phyloP scores from a whole-genome alignment of 2,329 filamentous ascomycete species.

The Penicillium hordei region DNA sequence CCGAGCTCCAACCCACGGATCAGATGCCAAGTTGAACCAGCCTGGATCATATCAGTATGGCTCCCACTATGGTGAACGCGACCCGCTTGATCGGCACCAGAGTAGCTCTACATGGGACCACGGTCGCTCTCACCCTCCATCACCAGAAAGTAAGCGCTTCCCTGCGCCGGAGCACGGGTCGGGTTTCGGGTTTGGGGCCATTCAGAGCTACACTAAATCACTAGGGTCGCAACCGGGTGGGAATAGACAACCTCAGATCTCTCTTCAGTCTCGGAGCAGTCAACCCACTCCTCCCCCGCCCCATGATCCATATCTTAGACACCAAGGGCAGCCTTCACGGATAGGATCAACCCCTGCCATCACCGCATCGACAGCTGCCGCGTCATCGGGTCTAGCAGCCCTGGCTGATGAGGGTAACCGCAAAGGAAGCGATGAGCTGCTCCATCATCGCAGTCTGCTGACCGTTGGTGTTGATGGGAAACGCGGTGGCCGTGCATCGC shows the following conservation, averaged over 20 bases:
- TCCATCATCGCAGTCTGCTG: constrained; percentile 67
- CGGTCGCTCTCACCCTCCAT: constrained; percentile 38
- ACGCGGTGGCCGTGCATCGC: constrained; percentile 79
- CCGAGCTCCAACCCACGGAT: constrained; percentile 29
- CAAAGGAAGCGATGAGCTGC: constrained; percentile 55
- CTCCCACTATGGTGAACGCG: constrained; percentile 36
- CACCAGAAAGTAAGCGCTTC: constrained; percentile 41
- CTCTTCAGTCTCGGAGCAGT: constrained; percentile 35
- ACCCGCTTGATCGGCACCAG: constrained; percentile 31
- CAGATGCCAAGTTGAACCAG: constrained; percentile 31
- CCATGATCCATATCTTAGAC: constrained; percentile 34
- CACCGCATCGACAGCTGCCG: constrained; percentile 27
- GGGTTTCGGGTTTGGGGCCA: constrained; percentile 41
- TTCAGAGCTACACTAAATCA: constrained; percentile 45
- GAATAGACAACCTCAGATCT: constrained; percentile 33
- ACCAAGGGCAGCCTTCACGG: constrained; percentile 35
- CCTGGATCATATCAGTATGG: constrained; percentile 31
- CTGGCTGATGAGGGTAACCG: constrained; percentile 42
- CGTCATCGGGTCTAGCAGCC: constrained; percentile 27
- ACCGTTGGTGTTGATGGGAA: constrained; percentile 72
- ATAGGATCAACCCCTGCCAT: constrained; percentile 34
- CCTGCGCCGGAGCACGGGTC: constrained; percentile 32
- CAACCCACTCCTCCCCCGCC: constrained; percentile 37
- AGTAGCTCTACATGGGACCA: constrained; percentile 37
- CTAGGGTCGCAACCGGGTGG: constrained; percentile 41